Conservation (phyloP, 108 stramenopile species). For the Fragilaria crotonensis region DNA sequence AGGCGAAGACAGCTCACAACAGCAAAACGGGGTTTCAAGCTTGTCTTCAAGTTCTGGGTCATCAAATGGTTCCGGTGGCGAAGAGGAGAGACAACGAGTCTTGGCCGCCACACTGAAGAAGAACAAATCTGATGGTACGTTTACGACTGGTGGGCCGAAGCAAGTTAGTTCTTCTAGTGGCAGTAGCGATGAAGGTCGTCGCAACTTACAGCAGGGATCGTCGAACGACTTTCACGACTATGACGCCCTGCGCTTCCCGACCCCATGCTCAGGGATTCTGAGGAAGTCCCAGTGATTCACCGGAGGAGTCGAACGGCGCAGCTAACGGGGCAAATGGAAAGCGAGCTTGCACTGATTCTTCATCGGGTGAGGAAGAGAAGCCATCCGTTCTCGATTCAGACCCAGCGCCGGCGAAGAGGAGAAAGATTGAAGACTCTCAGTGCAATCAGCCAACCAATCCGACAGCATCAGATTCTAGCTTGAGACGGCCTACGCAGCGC, state of each 20-base stretch:
- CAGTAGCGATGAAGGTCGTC: conserved; percentile 26
- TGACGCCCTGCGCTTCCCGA: conserved; percentile 63
- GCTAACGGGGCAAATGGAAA: conserved; percentile 42
- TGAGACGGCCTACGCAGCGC: too few species aligned
- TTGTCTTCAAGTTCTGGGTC: conserved; percentile 68
- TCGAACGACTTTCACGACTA: conserved; percentile 74
- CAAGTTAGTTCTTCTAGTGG: conserved; percentile 58
- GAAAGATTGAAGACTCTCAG: conserved; percentile 17
- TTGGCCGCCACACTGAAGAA: conserved; percentile 9
- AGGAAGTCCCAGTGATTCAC: conserved; percentile 42
- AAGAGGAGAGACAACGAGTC: conserved; percentile 27
- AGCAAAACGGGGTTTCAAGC: conserved; percentile 69
- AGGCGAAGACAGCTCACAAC: conserved; percentile 33
- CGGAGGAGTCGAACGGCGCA: conserved; percentile 23
- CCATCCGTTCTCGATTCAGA: conserved; percentile 3
- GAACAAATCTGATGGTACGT: conserved; percentile 5
- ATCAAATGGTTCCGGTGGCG: conserved; percentile 47
- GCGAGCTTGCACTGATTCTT: conserved; percentile 59
- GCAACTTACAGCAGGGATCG: conserved; percentile 12
- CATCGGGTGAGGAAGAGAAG: conserved; percentile 49
- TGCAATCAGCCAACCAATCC: too few species aligned
- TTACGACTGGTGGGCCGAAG: conserved; percentile 23
- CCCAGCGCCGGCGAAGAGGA: conserved; percentile 23
- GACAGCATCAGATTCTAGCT: too few species aligned
- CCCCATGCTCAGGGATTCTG: conserved; percentile 42